Evolutionary conservation across 2,329 filamentous ascomycete species (phyloP), one percentile per base, ranked within the genome.

Genomic region (Aspergillus quadrilineatus): DNA sequence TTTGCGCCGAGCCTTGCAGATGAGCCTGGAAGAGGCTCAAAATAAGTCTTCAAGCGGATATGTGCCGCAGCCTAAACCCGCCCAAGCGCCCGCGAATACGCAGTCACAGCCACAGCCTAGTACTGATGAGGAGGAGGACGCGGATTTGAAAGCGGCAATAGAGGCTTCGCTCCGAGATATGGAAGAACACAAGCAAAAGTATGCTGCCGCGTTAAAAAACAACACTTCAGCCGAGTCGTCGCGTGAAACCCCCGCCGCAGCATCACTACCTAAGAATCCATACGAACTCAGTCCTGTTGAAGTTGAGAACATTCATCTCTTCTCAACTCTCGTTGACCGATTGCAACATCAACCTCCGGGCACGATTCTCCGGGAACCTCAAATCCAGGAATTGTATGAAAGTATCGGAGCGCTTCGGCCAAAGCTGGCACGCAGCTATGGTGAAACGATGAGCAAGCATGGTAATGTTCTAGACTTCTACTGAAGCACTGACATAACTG

Each of bases 401-500:
- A 95, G 92, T 66, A 97, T 99, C 66, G 92, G 93, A n/a, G 83
- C 91, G 14, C 78, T 99, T 60, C 85, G 94, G 49, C 94, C 94
- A 1, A 99, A 99, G 73, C 80, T 99, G 54, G 94, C 94, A 4
- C 85, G 94, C 56, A 97, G 93, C 0, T 97, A 97, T 70, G 94
- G 94, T 54, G 94, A 99, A 77, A 97, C 94, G 0, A 97, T 99
- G 94, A 97, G 94, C 83, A 99, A 99, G 75, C 94, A 97, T 73
- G 92, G 90, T 90, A 78, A 76, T 29, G 29, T 36, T 17, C 14
- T n/a, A 4, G 9, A 17, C 10, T 45, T n/a, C 37, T 29, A 12
- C 7, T 28, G 6, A 42, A 42, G 39, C 6, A 12, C 10, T 43
- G 28, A 15, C 10, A 51, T 52, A 49, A 37, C 65, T 73, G 57